Evolutionary conservation across 2,329 filamentous ascomycete species (phyloP), one percentile per base, ranked within the genome.

Genomic region (Cladorrhinum sp.): DNA sequence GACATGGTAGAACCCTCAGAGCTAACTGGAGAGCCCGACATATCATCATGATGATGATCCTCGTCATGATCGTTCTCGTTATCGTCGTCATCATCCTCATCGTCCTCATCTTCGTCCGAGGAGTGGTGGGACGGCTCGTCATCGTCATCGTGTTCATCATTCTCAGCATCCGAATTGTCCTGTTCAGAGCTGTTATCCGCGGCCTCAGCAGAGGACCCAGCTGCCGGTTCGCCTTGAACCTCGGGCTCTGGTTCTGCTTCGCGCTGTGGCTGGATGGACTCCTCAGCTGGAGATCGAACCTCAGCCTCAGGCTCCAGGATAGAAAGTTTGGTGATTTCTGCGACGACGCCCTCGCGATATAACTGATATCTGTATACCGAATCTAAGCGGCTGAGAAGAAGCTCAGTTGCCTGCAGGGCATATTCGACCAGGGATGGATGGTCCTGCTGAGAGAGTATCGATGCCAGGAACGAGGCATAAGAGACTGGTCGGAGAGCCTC

Each of bases 341-440:
- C 83, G 67, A 98, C 93, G 49, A 99, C 95, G 36, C 95, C 95
- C 76, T 99, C 96, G 0, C 95, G 90, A 71, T 99, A 96, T 68
- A 99, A 94, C 69, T 99, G 96, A 69, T 97, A 96, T 24, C 91
- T 88, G 72, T 99, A 99, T 28, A 98, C 90, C 21, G 88, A 82
- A 64, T 93, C 91, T 5, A 99, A 79, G 18, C 96, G 87, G 69
- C 87, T 88, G 62, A 97, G 83, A 1, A 99, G 82, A 5, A 99
- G 80, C 73, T 97, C 93, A 0, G 94, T 91, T 39, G 93, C 94
- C 71, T 96, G 91, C 16, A 99, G 79, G 18, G 92, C 94, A 66
- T 88, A 89, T 64, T 92, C 90, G 9, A 98, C 92, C 4, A 99
- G 80, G 1, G 88, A 88, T 0, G 91, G 85, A 67, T 99, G 93